phyloP scores from a whole-genome alignment of 257 asterid genomes.

The Linaria vulgaris region DNA sequence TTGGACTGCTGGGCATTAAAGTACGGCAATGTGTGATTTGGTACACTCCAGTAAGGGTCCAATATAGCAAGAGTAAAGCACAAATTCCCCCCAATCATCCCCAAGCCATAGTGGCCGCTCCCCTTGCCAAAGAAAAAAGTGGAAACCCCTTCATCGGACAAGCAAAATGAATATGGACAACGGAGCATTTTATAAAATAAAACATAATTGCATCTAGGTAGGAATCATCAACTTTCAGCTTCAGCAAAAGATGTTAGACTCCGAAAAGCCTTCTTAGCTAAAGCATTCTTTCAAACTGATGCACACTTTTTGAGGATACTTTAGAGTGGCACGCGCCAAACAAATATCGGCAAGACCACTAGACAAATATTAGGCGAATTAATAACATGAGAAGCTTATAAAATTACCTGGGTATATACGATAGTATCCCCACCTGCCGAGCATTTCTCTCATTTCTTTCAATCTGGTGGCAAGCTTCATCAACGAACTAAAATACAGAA shows the following conservation, averaged over 20 bases:
- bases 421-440: conserved; percentile 78
- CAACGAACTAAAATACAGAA: conserved; percentile 70
- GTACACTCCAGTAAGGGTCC: neutral
- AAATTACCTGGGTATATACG: conserved; percentile 84
- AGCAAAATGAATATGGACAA: neutral
- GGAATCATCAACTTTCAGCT: neutral
- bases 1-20: neutral
- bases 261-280: conserved; percentile 1
- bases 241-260: conserved; percentile 6
- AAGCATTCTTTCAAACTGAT: neutral
- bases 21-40: neutral
- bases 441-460: conserved; percentile 85
- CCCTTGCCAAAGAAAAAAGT: too few species aligned
- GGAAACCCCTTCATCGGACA: too few species aligned
- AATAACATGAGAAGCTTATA: conserved; percentile 7
- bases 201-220: neutral
- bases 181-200: neutral
- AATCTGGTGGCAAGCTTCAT: conserved; percentile 94
- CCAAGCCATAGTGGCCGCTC: too few species aligned
- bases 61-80: too few species aligned
- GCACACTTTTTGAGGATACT: conserved; percentile 5
- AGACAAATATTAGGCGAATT: conserved; percentile 14
- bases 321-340: conserved; percentile 1
- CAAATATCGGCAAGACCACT: conserved; percentile 8
- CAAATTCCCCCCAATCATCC: too few species aligned